Conservation (phyloP, 2,329 filamentous ascomycete genomes). For the Fusarium hostae region DNA sequence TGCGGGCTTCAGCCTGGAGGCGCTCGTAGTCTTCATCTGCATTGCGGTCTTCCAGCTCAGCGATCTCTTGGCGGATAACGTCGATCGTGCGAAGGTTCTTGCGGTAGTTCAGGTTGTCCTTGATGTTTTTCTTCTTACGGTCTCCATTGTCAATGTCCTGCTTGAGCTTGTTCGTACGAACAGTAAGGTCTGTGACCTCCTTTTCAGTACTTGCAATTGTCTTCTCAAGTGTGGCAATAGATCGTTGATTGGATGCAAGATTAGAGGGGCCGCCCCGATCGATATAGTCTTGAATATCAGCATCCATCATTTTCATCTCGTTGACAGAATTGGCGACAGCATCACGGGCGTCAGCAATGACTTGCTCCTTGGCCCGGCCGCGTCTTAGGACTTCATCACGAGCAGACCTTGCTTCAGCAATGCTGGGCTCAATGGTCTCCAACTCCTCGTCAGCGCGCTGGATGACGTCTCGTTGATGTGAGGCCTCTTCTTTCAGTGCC, state of each 20-base stretch:
- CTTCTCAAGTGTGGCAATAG: slow-evolving; percentile 74
- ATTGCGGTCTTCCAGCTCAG: slow-evolving; percentile 79
- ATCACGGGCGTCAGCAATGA: slow-evolving; percentile 76
- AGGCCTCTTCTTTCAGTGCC: slow-evolving; percentile 74
- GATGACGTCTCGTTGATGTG: slow-evolving; percentile 75
- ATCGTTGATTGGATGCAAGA: slow-evolving; percentile 74
- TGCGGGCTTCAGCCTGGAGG: slow-evolving; percentile 75
- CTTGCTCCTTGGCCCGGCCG: slow-evolving; percentile 77
- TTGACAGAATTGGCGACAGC: slow-evolving; percentile 78
- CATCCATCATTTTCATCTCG: slow-evolving; percentile 79
- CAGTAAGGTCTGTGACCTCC: slow-evolving; percentile 74
- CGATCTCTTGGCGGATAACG: slow-evolving; percentile 74
- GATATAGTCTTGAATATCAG: slow-evolving; percentile 83
- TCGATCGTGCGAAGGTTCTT: slow-evolving; percentile 77
- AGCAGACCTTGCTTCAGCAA: slow-evolving; percentile 78
- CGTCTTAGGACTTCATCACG: slow-evolving; percentile 81
- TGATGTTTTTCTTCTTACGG: slow-evolving; percentile 85
- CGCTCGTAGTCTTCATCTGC: slow-evolving; percentile 84
- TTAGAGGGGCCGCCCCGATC: slow-evolving; percentile 78
- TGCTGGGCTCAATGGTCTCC: slow-evolving; percentile 77
- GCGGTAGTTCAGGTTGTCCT: slow-evolving; percentile 88
- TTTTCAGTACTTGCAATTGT: slow-evolving; percentile 73
- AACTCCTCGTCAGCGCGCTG: slow-evolving; percentile 77
- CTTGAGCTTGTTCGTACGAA: slow-evolving; percentile 80
- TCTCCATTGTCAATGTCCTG: slow-evolving; percentile 82